Conservation (phyloP, 495 filamentous ascomycete genomes). For the Cercophora scortea region DNA sequence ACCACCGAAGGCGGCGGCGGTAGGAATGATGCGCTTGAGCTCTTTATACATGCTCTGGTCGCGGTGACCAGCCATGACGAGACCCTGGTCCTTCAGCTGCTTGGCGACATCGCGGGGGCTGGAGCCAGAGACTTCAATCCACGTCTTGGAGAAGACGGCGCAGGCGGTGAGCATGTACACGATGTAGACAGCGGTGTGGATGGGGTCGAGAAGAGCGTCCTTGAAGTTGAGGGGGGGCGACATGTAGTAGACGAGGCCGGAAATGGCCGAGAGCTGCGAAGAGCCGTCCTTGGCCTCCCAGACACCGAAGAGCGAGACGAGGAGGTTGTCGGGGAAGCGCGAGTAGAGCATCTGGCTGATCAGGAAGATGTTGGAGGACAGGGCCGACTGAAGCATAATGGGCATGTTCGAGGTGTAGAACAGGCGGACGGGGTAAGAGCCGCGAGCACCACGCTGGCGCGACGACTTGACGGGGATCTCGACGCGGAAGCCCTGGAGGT, state of each 20-base stretch:
- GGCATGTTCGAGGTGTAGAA: slow-evolving; percentile 95
- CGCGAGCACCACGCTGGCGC: slow-evolving; percentile 96
- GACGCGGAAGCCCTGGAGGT: slow-evolving; percentile 99
- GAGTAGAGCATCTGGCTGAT: slow-evolving; percentile 99
- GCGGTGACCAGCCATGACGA: slow-evolving; percentile 98
- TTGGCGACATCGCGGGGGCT: slow-evolving; percentile 97
- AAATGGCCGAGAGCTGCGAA: slow-evolving; percentile 85
- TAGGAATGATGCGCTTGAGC: slow-evolving; percentile 97
- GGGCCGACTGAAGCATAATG: slow-evolving; percentile 98
- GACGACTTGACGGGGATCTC: slow-evolving; percentile 99
- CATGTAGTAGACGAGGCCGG: slow-evolving; percentile 98
- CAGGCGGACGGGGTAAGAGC: slow-evolving; percentile 68
- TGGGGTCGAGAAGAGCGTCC: slow-evolving; percentile 89
- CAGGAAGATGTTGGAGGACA: slow-evolving; percentile 98
- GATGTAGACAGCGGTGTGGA: slow-evolving; percentile 94
- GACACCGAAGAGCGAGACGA: slow-evolving; percentile 91
- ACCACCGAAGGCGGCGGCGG: slow-evolving; percentile 96
- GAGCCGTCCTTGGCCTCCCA: slow-evolving; percentile 98
- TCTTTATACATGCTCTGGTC: slow-evolving; percentile 99
- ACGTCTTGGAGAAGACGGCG: slow-evolving; percentile 98
- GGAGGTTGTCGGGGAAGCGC: slow-evolving; percentile 95
- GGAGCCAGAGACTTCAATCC: slow-evolving; percentile 98
- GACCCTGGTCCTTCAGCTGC: slow-evolving; percentile 98
- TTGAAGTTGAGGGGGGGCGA: slow-evolving; percentile 95
- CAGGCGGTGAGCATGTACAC: slow-evolving; percentile 95